Conservation (phyloP, 805 yeast genomes). For the Blastobotrys attinorum region DNA sequence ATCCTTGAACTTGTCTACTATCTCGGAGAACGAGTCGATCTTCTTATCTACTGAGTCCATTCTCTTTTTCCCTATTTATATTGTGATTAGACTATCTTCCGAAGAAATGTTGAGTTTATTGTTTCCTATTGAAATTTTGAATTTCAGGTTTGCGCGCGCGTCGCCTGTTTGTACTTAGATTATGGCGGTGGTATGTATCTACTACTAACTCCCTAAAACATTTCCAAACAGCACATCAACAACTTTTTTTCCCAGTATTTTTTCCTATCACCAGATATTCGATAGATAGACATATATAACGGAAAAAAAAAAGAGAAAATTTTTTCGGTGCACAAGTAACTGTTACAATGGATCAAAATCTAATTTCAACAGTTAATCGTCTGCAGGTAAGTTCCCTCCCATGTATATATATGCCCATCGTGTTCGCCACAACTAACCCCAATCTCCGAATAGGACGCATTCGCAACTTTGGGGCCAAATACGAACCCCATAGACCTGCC, state of each 20-base stretch:
- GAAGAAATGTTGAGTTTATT: no score
- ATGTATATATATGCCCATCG: neutral
- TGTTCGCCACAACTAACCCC: neutral
- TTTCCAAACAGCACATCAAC: neutral
- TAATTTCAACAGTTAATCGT: conserved; percentile 13
- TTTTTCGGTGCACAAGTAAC: neutral
- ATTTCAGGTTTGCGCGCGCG: neutral
- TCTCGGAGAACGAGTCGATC: neutral
- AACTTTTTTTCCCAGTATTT: neutral
- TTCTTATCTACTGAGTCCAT: neutral
- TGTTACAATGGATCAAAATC: conserved; percentile 13
- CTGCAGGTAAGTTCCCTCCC: conserved; percentile 5
- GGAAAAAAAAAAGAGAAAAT: neutral
- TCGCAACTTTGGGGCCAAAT: conserved; percentile 91
- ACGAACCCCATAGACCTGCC: conserved; percentile 91
- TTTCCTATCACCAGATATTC: no score
- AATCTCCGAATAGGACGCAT: conserved; percentile 67
- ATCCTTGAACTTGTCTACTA: neutral
- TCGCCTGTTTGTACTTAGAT: neutral
- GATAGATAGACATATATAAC: neutral
- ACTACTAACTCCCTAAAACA: neutral
- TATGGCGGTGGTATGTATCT: neutral
- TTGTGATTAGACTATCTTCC: neutral
- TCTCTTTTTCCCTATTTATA: neutral
- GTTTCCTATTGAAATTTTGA: neutral